Evolutionary conservation across 2,329 filamentous ascomycete species (phyloP), one percentile per base, ranked within the genome.

Genomic region (Fusarium tjaetaba): DNA sequence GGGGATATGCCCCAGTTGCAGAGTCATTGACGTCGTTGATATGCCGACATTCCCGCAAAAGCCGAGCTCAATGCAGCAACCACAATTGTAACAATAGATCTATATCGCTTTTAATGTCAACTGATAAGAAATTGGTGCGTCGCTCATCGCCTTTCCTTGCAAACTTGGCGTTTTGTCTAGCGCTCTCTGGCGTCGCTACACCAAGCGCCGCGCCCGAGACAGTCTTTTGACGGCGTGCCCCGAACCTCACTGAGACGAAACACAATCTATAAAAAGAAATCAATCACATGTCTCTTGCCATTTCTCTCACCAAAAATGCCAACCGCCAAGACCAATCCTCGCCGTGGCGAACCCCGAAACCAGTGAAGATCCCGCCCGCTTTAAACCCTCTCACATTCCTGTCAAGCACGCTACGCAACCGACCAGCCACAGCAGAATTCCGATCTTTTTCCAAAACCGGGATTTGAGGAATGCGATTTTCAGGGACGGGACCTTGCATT

Each of bases 311-410:
- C 11, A 28, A 10, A 18, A n/a, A 26, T 18, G 14, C 22, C 16
- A 57, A 36, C 8, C 22, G 42, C 56, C 71, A 36, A 68, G 67
- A 68, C 24, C 41, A 45, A 34, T 48, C 49, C 36, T 42, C 28
- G 24, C 30, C 13, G 26, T 53, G 32, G 36, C 58, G 52, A 68
- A 38, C 8, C 13, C 63, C 66, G 53, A 68, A 63, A 56, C 20
- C 62, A 42, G 36, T 38, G 11, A 51, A 18, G 46, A 59, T 61
- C 52, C 24, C 28, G n/a, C 7, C 46, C 18, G 20, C 26, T 58
- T 67, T 51, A n/a, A 32, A 41, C 28, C 43, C 20, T 55, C 30
- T 5, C 28, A 42, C 71, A 74, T 74, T 74, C 71, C 71, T 39
- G 4, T 9, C 10, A 11, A 15, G 11, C 20, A 20, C 36, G 45